phyloP scores from a whole-genome alignment of 768 basidiomycete species.

The Termitomyces heimii region DNA sequence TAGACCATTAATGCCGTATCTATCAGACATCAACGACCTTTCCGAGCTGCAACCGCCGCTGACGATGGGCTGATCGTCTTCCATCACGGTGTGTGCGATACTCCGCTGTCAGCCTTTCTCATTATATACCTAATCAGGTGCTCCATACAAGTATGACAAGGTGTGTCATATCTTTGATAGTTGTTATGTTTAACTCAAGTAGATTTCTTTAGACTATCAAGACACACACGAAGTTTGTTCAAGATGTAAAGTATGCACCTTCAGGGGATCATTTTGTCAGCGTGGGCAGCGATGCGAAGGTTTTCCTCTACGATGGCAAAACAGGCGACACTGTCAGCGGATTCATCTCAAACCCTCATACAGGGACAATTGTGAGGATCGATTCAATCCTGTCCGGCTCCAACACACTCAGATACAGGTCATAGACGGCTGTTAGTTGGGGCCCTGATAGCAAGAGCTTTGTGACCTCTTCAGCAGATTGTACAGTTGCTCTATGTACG shows the following conservation, averaged over 20 bases:
- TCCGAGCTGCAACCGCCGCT: conserved; percentile 81
- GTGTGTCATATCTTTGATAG: conserved; percentile 22
- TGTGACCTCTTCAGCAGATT: conserved; percentile 81
- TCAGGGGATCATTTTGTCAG: conserved; percentile 83
- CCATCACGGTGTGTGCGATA: conserved; percentile 55
- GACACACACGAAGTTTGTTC: conserved; percentile 88
- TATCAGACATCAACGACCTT: conserved; percentile 85
- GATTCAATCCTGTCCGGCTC: neutral
- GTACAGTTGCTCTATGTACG: conserved; percentile 83
- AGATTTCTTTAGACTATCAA: conserved; percentile 55
- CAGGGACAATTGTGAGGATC: conserved; percentile 64
- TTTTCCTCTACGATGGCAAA: conserved; percentile 89
- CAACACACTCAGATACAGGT: neutral
- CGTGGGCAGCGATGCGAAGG: conserved; percentile 83
- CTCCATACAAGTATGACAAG: conserved; percentile 88
- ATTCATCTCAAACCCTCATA: conserved; percentile 62
- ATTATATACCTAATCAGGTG: conserved; percentile 35
- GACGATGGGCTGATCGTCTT: conserved; percentile 83
- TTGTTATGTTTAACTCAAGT: neutral
- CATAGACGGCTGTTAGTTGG: conserved; percentile 77
- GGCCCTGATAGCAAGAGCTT: conserved; percentile 65
- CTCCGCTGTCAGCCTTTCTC: neutral
- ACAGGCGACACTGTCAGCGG: conserved; percentile 75
- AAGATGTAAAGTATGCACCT: conserved; percentile 80
- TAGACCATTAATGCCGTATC: conserved; percentile 85